phyloP scores from a whole-genome alignment of 805 yeast genomes.

The Jamesozyma jinghongensis region DNA sequence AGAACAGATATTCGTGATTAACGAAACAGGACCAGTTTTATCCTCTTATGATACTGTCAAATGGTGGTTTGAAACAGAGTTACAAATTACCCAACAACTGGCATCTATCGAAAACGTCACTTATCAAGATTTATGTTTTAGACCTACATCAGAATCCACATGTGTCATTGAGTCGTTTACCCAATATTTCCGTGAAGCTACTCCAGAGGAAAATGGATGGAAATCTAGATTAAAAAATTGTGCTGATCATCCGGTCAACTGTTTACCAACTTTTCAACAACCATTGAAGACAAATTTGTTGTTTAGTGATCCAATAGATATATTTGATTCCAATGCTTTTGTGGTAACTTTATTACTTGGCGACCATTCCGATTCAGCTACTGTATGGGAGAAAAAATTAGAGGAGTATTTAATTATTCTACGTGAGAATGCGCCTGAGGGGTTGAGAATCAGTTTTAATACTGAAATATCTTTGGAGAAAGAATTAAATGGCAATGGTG shows the following conservation, averaged over 20 bases:
- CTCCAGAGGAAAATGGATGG: slow-evolving; percentile 46
- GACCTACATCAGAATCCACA: slow-evolving; percentile 61
- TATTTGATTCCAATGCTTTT: slow-evolving; percentile 58
- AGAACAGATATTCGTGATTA: slow-evolving; percentile 71
- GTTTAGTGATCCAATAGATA: slow-evolving; percentile 49
- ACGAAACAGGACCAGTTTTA: slow-evolving; percentile 59
- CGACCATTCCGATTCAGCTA: slow-evolving; percentile 39
- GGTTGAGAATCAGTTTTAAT: slow-evolving; percentile 59
- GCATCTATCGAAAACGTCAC: slow-evolving; percentile 25
- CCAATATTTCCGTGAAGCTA: slow-evolving; percentile 70
- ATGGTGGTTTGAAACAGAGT: slow-evolving; percentile 89
- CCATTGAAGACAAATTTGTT: slow-evolving; percentile 67
- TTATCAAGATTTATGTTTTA: slow-evolving; percentile 68
- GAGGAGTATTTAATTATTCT: slow-evolving; percentile 45
- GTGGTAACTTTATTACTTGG: slow-evolving; percentile 65
- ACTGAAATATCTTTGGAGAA: slow-evolving; percentile 79
- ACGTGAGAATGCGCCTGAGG: slow-evolving; percentile 39
- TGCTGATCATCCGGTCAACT: slow-evolving; percentile 73
- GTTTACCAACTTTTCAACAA: slow-evolving; percentile 85
- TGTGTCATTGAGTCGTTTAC: slow-evolving; percentile 86
- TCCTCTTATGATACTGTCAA: slow-evolving; percentile 48
- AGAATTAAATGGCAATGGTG: slow-evolving; percentile 77
- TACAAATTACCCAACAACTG: slow-evolving; percentile 35
- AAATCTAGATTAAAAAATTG: slow-evolving; percentile 45
- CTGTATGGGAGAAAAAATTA: slow-evolving; percentile 62